A percentile compares a stretch with the other conserved stretches of the same genome.
Conservation (phyloP, 2,329 filamentous ascomycete species). For the Emericellopsis cladophorae region DNA sequence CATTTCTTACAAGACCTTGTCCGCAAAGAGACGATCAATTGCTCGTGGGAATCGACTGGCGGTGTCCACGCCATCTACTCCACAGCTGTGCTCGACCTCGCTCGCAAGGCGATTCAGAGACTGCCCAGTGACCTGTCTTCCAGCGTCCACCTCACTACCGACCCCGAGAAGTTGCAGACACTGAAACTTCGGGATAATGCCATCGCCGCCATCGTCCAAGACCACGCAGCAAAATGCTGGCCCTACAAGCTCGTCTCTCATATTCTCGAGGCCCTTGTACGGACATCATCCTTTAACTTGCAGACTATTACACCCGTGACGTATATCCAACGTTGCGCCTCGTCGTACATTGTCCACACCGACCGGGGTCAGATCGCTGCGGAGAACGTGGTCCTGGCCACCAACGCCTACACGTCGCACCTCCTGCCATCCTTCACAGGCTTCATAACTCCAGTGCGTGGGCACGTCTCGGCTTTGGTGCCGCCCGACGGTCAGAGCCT, state of each 20-base stretch:
- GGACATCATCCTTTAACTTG: conserved; percentile 45
- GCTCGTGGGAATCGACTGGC: conserved; percentile 53
- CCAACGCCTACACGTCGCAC: conserved; percentile 73
- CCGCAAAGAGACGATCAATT: conserved; percentile 43
- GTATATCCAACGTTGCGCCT: conserved; percentile 22
- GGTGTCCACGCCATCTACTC: conserved; percentile 55
- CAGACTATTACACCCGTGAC: conserved; percentile 62
- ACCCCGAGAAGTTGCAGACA: conserved; percentile 26
- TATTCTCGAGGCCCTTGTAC: conserved; percentile 49
- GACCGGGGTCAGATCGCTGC: conserved; percentile 51
- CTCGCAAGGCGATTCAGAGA: conserved; percentile 32
- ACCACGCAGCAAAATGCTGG: conserved; percentile 58
- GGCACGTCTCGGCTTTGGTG: conserved; percentile 55
- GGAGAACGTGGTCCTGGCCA: conserved; percentile 58
- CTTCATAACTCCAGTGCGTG: conserved; percentile 65
- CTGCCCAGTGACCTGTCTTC: conserved; percentile 42
- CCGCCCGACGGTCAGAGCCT: conserved; percentile 36
- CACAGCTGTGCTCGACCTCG: conserved; percentile 37
- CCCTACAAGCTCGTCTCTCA: conserved; percentile 75
- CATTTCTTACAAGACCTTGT: conserved; percentile 45
- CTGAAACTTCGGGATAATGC: conserved; percentile 31
- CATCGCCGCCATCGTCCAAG: conserved; percentile 51
- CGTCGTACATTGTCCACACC: conserved; percentile 52
- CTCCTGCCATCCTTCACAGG: conserved; percentile 57
- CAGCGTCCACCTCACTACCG: conserved; percentile 26